Base-by-base conservation (phyloP, 805 yeast species). In the Zygosaccharomyces gambellarensis region DNA sequence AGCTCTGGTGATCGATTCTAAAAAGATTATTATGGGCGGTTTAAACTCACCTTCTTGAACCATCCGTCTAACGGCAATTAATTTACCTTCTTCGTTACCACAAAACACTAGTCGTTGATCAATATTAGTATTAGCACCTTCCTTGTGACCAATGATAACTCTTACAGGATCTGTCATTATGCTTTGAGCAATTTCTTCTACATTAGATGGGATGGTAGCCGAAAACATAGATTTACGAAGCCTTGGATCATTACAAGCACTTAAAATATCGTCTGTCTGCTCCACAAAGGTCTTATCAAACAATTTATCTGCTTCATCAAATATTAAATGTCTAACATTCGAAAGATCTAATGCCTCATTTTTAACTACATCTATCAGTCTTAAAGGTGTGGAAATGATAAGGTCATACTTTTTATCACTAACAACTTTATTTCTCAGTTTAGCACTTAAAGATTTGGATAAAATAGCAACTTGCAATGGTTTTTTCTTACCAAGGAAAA, bases 281-380 rank as follows among this genome's bases (percentile, higher is more conserved):
- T 84, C 88, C 11, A 89, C 80, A 59, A 94, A 94, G 14, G 87
- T 83, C 54, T 82, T 79, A 60, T 94, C 97, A 58, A 94, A 87
- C 50, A 94, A 72, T 60, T 87, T 85, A 73, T 94, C 99, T 8
- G 97, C 98, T 70, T 94, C 99, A 74, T 94, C 99, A 57, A 94
- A 81, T 19, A 94, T 79, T 43, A 94, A 71, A 61, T 81, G 83
- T 55, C 83, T 83, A n/a, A 92, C 88, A 23, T 71, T 69, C 5
- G 80, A 69, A 38, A 92, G 74, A 55, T 81, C 82, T 21, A 87
- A 65, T 9, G 77, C 72, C 36, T 78, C 86, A 45, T 73, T 74
- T 49, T 82, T 80, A 19, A 90, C 79, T 29, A 87, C 75, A 58
- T 90, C 96, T 36, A 92, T 85, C 50, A 94, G 77, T 59, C 98